A percentile compares a stretch with the other conserved stretches of the same genome.
These are phyloP conservation scores for Iris macrosiphon DNA, from an alignment of 106 monocot genomes.

Conservation along the genomic window DNA sequence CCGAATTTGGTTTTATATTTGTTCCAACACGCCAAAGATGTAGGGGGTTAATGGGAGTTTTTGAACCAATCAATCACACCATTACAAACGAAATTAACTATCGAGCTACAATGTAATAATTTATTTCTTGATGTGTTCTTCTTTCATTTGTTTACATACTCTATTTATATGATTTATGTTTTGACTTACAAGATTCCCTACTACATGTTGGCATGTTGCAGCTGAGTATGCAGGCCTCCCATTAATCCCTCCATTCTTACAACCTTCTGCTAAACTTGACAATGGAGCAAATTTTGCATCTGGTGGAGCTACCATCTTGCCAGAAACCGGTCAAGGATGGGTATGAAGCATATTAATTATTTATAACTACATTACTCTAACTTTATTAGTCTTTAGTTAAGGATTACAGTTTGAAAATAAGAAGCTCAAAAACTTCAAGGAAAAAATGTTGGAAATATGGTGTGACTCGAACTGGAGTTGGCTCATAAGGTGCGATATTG, in stretches of 20 bases:
- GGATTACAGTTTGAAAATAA: not conserved
- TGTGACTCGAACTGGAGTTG: too few species aligned
- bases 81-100: too few species aligned
- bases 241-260: constrained; percentile 15
- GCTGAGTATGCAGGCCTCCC: constrained; percentile 18
- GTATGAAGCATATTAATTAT: not conserved
- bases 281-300: constrained; percentile 25
- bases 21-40: too few species aligned
- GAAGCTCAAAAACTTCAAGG: not conserved
- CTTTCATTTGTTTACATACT: too few species aligned
- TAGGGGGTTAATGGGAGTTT: too few species aligned
- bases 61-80: too few species aligned
- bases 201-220: not conserved
- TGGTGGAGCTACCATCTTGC: constrained; percentile 19
- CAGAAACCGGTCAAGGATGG: constrained; percentile 22
- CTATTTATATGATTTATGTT: not conserved
- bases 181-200: not conserved
- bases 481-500: too few species aligned
- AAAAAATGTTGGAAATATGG: too few species aligned
- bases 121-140: too few species aligned
- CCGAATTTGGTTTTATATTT: too few species aligned
- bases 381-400: not conserved
- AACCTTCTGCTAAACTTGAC: constrained; percentile 6
- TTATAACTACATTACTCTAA: not conserved
- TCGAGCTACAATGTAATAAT: too few species aligned